Conservation (phyloP, 495 filamentous ascomycete genomes). For the Podospora tetraspora region DNA sequence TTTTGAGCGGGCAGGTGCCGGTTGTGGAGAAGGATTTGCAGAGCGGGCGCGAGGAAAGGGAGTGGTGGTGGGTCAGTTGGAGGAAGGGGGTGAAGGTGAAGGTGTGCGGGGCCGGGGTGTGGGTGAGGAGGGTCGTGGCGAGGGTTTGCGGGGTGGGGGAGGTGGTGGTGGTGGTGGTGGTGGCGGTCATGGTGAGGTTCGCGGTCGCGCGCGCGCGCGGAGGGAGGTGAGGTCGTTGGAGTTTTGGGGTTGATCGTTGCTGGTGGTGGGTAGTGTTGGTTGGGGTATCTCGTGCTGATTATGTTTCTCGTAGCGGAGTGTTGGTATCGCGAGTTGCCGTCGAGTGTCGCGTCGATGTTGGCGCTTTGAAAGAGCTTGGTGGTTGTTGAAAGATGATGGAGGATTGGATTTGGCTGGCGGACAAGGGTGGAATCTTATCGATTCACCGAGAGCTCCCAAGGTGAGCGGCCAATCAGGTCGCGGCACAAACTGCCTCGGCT, state of each 20-base stretch:
- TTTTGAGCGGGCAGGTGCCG: slow-evolving; percentile 73
- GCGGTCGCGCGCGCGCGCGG: neutral
- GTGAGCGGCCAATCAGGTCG: slow-evolving; percentile 28
- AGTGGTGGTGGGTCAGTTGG: slow-evolving; percentile 68
- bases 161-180: slow-evolving; percentile 8
- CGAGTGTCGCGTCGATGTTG: neutral
- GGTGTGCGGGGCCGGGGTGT: slow-evolving; percentile 51
- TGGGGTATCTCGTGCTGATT: neutral
- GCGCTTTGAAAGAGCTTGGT: neutral
- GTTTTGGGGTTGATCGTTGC: neutral
- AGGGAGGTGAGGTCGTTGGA: neutral
- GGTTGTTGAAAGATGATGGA: slow-evolving; percentile 2
- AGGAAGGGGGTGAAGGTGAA: slow-evolving; percentile 75
- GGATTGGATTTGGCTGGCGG: neutral
- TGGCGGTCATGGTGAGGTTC: neutral
- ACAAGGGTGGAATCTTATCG: slow-evolving; percentile 16
- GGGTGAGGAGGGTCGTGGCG: slow-evolving; percentile 40
- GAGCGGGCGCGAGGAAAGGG: slow-evolving; percentile 63
- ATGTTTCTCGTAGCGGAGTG: neutral
- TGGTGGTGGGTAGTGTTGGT: neutral
- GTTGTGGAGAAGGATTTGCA: slow-evolving; percentile 69
- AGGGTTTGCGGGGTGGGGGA: neutral
- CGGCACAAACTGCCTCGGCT: slow-evolving; percentile 21
- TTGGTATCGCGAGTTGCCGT: neutral
- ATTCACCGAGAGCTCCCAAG: slow-evolving; percentile 16